Evolutionary conservation across 2,329 filamentous ascomycete genomes (phyloP).

Genomic region (Teratosphaeria viscida): DNA sequence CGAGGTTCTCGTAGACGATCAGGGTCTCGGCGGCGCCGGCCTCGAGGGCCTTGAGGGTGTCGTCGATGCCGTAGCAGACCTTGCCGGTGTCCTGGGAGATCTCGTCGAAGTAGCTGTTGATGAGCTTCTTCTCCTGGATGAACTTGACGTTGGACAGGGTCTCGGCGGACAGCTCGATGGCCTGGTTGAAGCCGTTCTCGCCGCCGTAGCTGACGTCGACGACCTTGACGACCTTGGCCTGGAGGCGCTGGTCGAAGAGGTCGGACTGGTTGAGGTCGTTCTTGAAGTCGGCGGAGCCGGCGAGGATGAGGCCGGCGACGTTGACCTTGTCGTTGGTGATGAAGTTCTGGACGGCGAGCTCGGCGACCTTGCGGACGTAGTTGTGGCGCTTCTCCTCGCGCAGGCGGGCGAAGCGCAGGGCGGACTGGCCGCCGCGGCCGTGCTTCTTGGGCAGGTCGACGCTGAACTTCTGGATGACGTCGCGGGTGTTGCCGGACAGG

Average conservation of each 20-base stretch:
- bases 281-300: conserved; percentile 98
- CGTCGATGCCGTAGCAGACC: conserved; percentile 95
- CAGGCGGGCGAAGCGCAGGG: conserved; percentile 97
- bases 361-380: conserved; percentile 97
- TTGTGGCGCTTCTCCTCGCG: conserved; percentile 99
- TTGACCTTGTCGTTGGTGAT: conserved; percentile 98
- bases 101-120: conserved; percentile 97
- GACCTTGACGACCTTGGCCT: conserved; percentile 96
- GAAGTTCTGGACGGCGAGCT: conserved; percentile 96
- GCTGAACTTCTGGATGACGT: conserved; percentile 94
- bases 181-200: conserved; percentile 99
- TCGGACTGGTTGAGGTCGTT: conserved; percentile 97
- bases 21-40: conserved; percentile 88
- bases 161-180: conserved; percentile 89
- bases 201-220: conserved; percentile 98
- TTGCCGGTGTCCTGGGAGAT: conserved; percentile 96
- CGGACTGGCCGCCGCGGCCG: conserved; percentile 99
- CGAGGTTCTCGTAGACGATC: conserved; percentile 95
- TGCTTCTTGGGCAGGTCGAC: conserved; percentile 99
- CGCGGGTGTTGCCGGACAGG: conserved; percentile 90
- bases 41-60: conserved; percentile 93
- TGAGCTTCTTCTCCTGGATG: conserved; percentile 99
- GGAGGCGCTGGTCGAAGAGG: conserved; percentile 86
- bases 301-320: conserved; percentile 86
- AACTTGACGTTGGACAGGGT: conserved; percentile 99